phyloP scores from a whole-genome alignment of 1,284 basidiomycete species.

The Stygiomarasmius scandens region DNA sequence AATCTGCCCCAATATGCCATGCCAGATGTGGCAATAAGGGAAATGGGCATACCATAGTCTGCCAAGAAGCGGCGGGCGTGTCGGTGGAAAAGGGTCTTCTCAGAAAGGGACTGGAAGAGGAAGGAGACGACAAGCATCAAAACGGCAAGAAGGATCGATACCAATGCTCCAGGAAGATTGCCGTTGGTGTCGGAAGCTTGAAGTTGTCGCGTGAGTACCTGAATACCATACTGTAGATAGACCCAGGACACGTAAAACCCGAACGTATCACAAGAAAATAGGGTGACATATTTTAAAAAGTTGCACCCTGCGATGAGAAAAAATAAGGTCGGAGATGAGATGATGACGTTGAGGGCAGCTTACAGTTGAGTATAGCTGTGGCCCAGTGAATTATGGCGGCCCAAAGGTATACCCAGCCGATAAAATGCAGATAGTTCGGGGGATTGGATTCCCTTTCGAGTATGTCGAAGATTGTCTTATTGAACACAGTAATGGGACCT shows the following conservation, averaged over 20 bases:
- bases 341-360: slow-evolving; percentile 24
- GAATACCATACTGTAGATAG: slow-evolving; percentile 89
- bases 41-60: slow-evolving; percentile 90
- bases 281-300: slow-evolving; percentile 84
- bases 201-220: slow-evolving; percentile 80
- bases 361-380: slow-evolving; percentile 83
- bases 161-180: slow-evolving; percentile 60
- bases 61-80: slow-evolving; percentile 75
- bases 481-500: slow-evolving; percentile 90
- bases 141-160: slow-evolving; percentile 77
- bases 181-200: slow-evolving; percentile 37
- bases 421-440: slow-evolving; percentile 83
- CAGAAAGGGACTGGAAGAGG: slow-evolving; percentile 70
- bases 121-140: slow-evolving; percentile 77
- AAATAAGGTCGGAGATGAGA: slow-evolving; percentile 16
- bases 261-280: slow-evolving; percentile 93
- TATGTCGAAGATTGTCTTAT: slow-evolving; percentile 89
- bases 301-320: slow-evolving; percentile 63
- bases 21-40: slow-evolving; percentile 71
- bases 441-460: slow-evolving; percentile 57
- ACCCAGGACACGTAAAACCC: slow-evolving; percentile 91
- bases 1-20: slow-evolving; percentile 88
- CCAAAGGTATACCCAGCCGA: slow-evolving; percentile 94
- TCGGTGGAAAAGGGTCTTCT: slow-evolving; percentile 69
- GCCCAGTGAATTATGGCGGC: slow-evolving; percentile 92